Percentiles rank a stretch among this genome's conserved stretches.
Evolutionary conservation across 495 filamentous ascomycete species (phyloP).

Genomic region (Xylaria nigripes): DNA sequence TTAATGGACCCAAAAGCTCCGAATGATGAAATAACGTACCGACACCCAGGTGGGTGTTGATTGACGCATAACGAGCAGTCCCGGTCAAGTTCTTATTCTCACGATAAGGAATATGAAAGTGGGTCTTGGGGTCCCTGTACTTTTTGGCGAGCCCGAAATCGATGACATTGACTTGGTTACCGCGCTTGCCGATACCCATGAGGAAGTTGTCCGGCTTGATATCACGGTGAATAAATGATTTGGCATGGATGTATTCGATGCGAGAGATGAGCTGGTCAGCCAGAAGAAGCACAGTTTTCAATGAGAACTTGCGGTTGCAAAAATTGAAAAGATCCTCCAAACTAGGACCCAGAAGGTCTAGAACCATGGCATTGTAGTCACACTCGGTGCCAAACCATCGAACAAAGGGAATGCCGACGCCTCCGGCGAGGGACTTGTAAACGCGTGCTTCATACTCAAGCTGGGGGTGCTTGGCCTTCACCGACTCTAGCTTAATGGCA

Average conservation of each 20-base stretch:
- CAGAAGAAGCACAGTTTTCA: constrained; percentile 98
- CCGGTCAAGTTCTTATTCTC: constrained; percentile 99
- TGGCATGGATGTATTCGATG: constrained; percentile 99
- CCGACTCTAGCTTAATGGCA: constrained; percentile 98
- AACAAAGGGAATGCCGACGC: constrained; percentile 98
- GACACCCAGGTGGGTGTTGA: constrained; percentile 98
- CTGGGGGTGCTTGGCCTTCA: constrained; percentile 99
- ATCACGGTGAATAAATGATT: constrained; percentile 99
- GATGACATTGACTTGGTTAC: constrained; percentile 99
- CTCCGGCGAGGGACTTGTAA: constrained; percentile 98
- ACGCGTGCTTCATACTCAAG: constrained; percentile 99
- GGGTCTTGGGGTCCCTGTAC: constrained; percentile 99
- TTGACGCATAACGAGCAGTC: constrained; percentile 97
- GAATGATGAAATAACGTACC: constrained; percentile 35
- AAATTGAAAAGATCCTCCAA: constrained; percentile 99
- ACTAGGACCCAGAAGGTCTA: constrained; percentile 93
- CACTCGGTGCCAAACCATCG: constrained; percentile 99
- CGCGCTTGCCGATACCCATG: constrained; percentile 99
- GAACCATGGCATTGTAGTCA: constrained; percentile 99
- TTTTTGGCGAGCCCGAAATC: constrained; percentile 99
- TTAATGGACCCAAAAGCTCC: constrained; percentile 16
- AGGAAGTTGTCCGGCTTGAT: constrained; percentile 99
- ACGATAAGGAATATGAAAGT: constrained; percentile 99
- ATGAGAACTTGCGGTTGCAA: constrained; percentile 99
- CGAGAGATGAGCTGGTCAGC: constrained; percentile 98